Conservation (phyloP, 1,284 basidiomycete genomes). For the Rhodotorula sp. region DNA sequence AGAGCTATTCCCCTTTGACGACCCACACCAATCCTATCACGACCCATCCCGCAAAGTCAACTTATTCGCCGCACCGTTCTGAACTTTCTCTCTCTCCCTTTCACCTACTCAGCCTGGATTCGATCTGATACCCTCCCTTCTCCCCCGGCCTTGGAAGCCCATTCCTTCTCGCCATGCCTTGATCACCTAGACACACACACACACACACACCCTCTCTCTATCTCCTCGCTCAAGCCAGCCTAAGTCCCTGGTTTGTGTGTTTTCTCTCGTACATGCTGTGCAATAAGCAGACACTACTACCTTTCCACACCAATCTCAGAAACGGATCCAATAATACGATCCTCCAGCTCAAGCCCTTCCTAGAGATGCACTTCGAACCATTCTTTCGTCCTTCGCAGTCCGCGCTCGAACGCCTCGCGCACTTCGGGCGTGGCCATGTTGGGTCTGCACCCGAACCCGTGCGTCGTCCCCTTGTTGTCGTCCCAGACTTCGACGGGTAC, state of each 20-base stretch:
- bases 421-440: neutral
- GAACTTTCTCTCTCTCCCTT: neutral
- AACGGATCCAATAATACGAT: neutral
- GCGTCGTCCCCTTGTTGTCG: conserved; percentile 5
- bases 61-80: neutral
- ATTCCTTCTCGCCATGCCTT: no score
- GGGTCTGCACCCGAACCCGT: conserved; percentile 12
- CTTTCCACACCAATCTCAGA: neutral
- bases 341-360: neutral
- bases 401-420: conserved; percentile 3
- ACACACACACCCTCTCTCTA: neutral
- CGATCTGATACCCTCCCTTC: no score
- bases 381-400: neutral
- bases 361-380: conserved; percentile 6
- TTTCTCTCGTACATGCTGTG: neutral
- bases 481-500: neutral
- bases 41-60: neutral
- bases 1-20: neutral
- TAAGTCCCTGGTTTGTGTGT: neutral
- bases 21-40: neutral
- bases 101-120: no score
- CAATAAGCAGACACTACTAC: neutral
- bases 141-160: no score
- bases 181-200: no score
- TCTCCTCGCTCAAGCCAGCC: neutral